Percentiles rank a stretch among this genome's conserved stretches.
phyloP scores from a whole-genome alignment of 768 basidiomycete genomes.

The Polyporus arcularius region DNA sequence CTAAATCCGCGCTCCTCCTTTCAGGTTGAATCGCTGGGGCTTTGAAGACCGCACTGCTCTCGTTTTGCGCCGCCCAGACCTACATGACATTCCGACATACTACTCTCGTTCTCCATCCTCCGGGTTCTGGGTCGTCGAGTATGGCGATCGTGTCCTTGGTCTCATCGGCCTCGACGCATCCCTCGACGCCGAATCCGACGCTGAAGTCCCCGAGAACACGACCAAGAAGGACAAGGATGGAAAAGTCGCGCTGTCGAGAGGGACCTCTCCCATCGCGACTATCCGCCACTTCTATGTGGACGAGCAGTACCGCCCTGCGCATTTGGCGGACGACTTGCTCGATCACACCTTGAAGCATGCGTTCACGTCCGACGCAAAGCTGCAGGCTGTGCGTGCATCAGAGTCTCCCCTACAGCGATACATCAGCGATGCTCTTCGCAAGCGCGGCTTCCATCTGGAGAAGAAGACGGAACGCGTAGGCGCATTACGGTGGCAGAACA shows the following conservation, averaged over 20 bases:
- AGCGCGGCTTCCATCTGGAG: slow-evolving; percentile 51
- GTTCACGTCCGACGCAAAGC: slow-evolving; percentile 46
- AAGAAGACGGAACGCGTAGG: slow-evolving; percentile 50
- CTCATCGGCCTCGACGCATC: slow-evolving; percentile 72
- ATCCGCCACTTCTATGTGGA: slow-evolving; percentile 80
- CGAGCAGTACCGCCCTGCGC: slow-evolving; percentile 55
- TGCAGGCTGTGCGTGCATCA: slow-evolving; percentile 47
- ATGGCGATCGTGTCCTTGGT: slow-evolving; percentile 58
- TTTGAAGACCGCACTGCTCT: slow-evolving; percentile 59
- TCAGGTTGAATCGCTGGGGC: slow-evolving; percentile 68
- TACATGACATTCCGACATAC: slow-evolving; percentile 50
- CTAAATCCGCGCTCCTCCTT: background rate
- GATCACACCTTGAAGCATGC: slow-evolving; percentile 56
- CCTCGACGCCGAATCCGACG: slow-evolving; percentile 36
- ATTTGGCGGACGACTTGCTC: slow-evolving; percentile 67
- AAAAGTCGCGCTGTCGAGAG: slow-evolving; percentile 26
- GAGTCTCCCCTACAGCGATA: slow-evolving; percentile 58
- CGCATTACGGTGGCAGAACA: slow-evolving; percentile 57
- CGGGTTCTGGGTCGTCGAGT: slow-evolving; percentile 72
- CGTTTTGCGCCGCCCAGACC: slow-evolving; percentile 57
- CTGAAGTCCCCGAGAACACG: slow-evolving; percentile 21
- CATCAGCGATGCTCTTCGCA: slow-evolving; percentile 43
- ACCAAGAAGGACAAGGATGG: slow-evolving; percentile 12
- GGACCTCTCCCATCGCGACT: slow-evolving; percentile 52
- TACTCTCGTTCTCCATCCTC: slow-evolving; percentile 65